Evolutionary conservation across 345 rosid genomes (phyloP).

Genomic region (Corymbia maculata): DNA sequence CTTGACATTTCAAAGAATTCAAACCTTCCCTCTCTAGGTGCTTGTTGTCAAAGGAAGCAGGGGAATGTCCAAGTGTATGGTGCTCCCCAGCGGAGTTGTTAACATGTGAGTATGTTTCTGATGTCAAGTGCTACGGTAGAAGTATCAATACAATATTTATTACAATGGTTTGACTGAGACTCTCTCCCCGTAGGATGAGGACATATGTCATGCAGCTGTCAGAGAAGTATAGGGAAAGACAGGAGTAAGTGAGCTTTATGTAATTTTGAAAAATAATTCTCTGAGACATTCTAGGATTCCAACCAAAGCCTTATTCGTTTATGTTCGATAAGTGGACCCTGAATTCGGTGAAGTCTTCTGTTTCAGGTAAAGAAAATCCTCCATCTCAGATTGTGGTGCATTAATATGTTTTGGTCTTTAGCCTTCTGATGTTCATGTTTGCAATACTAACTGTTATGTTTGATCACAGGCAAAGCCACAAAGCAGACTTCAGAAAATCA

Average conservation of each 20-base stretch:
- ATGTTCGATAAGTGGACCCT: conserved; percentile 7
- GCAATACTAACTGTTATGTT: background rate
- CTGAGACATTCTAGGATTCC: background rate
- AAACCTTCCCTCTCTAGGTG: background rate
- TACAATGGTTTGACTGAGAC: background rate
- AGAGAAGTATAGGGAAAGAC: background rate
- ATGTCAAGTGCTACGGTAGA: background rate
- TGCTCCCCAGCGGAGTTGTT: background rate
- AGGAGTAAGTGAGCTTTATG: background rate
- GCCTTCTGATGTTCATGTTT: background rate
- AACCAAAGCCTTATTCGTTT: background rate
- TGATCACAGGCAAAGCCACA: background rate
- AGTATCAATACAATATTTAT: no score
- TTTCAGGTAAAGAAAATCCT: conserved; percentile 16
- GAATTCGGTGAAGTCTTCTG: conserved; percentile 29
- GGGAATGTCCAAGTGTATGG: background rate
- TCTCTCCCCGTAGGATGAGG: background rate
- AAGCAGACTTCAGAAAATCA: background rate
- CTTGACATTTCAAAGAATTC: background rate
- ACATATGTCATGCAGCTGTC: background rate
- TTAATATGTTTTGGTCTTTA: background rate
- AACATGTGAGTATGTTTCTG: background rate
- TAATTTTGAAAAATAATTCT: background rate
- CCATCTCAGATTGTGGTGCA: no score
- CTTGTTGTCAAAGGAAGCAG: background rate